These are phyloP conservation scores for Leucocoprinus sp. DNA, from an alignment of 768 basidiomycete genomes.

Conservation along the genomic window DNA sequence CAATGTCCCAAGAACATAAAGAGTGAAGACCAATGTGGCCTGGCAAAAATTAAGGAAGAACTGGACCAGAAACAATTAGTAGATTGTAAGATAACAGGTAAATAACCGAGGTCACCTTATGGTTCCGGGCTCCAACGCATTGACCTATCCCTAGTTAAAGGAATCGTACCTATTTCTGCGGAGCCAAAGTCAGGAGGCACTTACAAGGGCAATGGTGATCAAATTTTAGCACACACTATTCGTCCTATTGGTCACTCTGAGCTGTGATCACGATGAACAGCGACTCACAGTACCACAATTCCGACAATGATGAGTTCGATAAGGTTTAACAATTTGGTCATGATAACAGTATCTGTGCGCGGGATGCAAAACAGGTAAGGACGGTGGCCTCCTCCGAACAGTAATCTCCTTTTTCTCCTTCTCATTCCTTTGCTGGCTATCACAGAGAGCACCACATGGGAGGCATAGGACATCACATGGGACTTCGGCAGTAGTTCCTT, in stretches of 20 bases:
- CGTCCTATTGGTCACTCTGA: neutral
- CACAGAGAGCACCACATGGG: slow-evolving; percentile 4
- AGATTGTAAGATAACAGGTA: neutral
- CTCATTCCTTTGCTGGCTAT: neutral
- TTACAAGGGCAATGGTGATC: slow-evolving; percentile 89
- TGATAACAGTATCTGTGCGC: slow-evolving; percentile 58
- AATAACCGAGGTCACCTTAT: slow-evolving; percentile 53
- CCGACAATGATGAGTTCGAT: slow-evolving; percentile 73
- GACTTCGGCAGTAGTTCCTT: neutral
- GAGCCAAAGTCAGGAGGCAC: slow-evolving; percentile 17
- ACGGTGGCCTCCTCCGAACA: slow-evolving; percentile 27
- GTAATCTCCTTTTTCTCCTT: slow-evolving; percentile 13
- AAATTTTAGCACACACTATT: slow-evolving; percentile 71
- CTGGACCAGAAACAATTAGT: slow-evolving; percentile 24
- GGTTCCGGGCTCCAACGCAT: slow-evolving; percentile 88
- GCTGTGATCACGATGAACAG: neutral
- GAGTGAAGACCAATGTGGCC: slow-evolving; percentile 50
- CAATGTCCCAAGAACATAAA: slow-evolving; percentile 57
- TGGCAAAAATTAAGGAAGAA: slow-evolving; percentile 81
- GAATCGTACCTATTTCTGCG: slow-evolving; percentile 4
- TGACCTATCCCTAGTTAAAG: slow-evolving; percentile 75
- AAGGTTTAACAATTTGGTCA: slow-evolving; percentile 65
- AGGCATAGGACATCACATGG: slow-evolving; percentile 2
- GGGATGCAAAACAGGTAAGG: slow-evolving; percentile 41
- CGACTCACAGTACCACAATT: slow-evolving; percentile 69